phyloP scores from a whole-genome alignment of 2,329 filamentous ascomycete species.

The Ambrosiella xylebori region DNA sequence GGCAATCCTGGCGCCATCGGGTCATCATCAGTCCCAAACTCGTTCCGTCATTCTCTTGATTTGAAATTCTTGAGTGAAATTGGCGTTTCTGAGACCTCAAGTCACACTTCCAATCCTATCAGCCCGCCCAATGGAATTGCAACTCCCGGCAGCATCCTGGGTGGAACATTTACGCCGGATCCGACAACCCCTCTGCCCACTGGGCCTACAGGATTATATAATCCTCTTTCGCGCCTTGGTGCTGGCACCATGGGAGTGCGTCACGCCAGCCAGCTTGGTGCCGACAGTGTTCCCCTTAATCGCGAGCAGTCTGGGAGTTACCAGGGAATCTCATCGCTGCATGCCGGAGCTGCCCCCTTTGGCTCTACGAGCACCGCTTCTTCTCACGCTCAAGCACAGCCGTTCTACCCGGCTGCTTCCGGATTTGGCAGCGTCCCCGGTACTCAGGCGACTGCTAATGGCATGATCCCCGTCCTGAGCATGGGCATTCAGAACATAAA shows the following conservation, averaged over 20 bases:
- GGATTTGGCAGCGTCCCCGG: conserved; percentile 18
- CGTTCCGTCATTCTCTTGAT: conserved; percentile 41
- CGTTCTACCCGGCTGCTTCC: conserved; percentile 19
- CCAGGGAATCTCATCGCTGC: conserved; percentile 28
- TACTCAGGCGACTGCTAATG: conserved; percentile 8
- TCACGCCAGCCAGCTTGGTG: conserved; percentile 5
- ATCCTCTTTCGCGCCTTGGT: conserved; percentile 9
- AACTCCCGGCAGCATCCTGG: conserved; percentile 7
- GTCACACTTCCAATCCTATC: conserved; percentile 7
- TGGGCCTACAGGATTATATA: conserved; percentile 4
- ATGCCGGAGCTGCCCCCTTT: conserved; percentile 65
- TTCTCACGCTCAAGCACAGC: conserved; percentile 15
- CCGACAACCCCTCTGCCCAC: neutral
- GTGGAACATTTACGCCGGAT: conserved; percentile 6
- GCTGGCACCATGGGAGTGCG: conserved; percentile 6
- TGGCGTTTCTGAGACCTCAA: conserved; percentile 10
- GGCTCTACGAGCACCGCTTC: conserved; percentile 35
- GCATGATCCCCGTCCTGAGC: conserved; percentile 40
- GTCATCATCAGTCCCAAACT: conserved; percentile 10
- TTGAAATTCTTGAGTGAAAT: conserved; percentile 33
- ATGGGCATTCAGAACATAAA: conserved; percentile 38
- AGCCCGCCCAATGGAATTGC: conserved; percentile 12
- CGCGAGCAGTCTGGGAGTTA: conserved; percentile 18
- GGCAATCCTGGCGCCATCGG: conserved; percentile 6
- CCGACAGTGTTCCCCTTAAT: conserved; percentile 1